These are phyloP conservation scores for Furcasterigmium sp. DNA, from an alignment of 2,329 filamentous ascomycete species.

Conservation along the genomic window DNA sequence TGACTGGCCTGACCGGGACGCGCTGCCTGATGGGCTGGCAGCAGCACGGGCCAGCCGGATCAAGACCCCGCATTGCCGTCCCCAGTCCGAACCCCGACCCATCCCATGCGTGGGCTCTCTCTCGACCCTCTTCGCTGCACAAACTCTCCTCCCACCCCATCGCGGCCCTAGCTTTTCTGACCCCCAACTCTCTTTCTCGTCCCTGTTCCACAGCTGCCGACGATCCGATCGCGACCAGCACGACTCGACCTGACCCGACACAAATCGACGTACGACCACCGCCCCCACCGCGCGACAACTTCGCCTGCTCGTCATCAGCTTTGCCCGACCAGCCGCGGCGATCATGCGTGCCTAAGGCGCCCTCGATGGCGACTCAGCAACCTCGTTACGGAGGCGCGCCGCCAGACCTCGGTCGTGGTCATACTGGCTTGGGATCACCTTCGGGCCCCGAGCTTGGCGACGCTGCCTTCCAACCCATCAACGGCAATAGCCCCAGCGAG, in stretches of 20 bases:
- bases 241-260: neutral
- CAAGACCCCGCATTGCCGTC: neutral
- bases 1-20: too few species aligned
- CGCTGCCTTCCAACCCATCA: conserved; percentile 4
- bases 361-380: conserved; percentile 3
- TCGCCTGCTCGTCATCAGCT: too few species aligned
- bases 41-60: too few species aligned
- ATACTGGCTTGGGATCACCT: neutral
- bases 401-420: neutral
- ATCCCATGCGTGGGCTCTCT: neutral
- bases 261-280: neutral
- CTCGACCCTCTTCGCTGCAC: neutral
- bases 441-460: neutral
- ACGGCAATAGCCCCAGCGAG: conserved; percentile 6
- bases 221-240: neutral
- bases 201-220: neutral
- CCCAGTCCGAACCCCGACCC: neutral
- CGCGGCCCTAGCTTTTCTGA: conserved; percentile 1
- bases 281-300: too few species aligned
- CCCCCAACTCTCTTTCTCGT: neutral
- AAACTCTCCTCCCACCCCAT: neutral
- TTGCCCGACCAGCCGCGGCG: too few species aligned
- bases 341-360: too few species aligned
- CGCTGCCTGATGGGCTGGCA: too few species aligned
- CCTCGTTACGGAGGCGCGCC: conserved; percentile 1